Percentiles rank a stretch among this genome's conserved stretches.
Evolutionary conservation across 2,329 filamentous ascomycete genomes (phyloP).

Genomic region (Xylariaceae sp.): DNA sequence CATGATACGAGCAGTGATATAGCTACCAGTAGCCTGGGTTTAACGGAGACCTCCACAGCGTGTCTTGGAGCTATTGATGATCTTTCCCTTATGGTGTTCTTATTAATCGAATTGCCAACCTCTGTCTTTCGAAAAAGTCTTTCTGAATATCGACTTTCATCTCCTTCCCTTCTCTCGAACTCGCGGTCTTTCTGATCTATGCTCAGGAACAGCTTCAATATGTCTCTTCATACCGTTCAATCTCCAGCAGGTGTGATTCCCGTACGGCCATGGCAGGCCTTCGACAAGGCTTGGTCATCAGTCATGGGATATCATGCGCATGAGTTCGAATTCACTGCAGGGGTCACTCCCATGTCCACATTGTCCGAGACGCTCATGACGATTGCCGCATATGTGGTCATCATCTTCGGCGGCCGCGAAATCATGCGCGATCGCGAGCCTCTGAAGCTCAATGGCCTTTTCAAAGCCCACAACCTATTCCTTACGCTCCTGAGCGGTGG

Average conservation of each 20-base stretch:
- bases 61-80: too few species aligned
- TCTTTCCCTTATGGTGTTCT: too few species aligned
- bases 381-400: constrained; percentile 80
- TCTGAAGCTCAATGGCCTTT: constrained; percentile 82
- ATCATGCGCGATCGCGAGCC: constrained; percentile 81
- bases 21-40: too few species aligned
- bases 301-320: constrained; percentile 75
- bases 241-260: constrained; percentile 49
- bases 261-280: constrained; percentile 85
- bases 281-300: constrained; percentile 75
- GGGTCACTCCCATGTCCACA: constrained; percentile 82
- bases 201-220: constrained; percentile 15
- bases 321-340: constrained; percentile 77
- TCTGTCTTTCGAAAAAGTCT: too few species aligned
- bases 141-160: too few species aligned
- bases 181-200: too few species aligned
- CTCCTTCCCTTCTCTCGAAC: too few species aligned
- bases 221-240: constrained; percentile 17
- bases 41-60: too few species aligned
- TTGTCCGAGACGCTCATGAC: constrained; percentile 73
- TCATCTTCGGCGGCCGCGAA: constrained; percentile 89
- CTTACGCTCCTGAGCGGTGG: constrained; percentile 77
- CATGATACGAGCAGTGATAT: too few species aligned
- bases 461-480: constrained; percentile 94
- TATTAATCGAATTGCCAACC: too few species aligned